phyloP scores from a whole-genome alignment of 108 stramenopile species.

The Skeletonema potamos region DNA sequence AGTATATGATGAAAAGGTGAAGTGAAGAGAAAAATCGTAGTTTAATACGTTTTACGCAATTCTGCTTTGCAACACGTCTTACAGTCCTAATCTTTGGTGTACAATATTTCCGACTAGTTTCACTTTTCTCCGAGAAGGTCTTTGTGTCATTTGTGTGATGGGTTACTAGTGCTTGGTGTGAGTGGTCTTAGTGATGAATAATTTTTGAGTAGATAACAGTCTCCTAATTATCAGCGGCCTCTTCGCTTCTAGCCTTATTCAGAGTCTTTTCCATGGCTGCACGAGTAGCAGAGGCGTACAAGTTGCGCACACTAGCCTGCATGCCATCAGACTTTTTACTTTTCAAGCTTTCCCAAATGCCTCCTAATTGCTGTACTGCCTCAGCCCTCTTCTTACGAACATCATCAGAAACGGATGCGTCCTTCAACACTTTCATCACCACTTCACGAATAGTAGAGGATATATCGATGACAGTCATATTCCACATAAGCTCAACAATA shows the following conservation, averaged over 20 bases:
- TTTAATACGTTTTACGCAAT: background rate
- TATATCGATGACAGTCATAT: slow-evolving; percentile 39
- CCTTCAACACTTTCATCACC: slow-evolving; percentile 39
- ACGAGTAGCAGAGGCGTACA: slow-evolving; percentile 20
- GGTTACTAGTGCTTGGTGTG: too few species aligned
- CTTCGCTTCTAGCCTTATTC: slow-evolving; percentile 14
- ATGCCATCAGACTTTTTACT: slow-evolving; percentile 5
- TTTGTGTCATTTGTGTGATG: too few species aligned
- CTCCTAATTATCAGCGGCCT: slow-evolving; percentile 1
- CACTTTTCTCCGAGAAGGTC: too few species aligned
- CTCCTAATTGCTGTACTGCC: slow-evolving; percentile 21
- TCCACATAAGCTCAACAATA: slow-evolving; percentile 43
- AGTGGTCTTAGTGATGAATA: too few species aligned
- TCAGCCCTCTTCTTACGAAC: slow-evolving; percentile 21
- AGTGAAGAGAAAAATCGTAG: background rate
- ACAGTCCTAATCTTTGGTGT: too few species aligned
- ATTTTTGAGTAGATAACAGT: background rate
- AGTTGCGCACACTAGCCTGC: slow-evolving; percentile 12
- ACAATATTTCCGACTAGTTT: too few species aligned
- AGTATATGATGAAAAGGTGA: background rate
- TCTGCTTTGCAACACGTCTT: too few species aligned
- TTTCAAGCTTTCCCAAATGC: slow-evolving; percentile 28
- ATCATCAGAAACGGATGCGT: slow-evolving; percentile 15
- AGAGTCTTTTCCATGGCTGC: slow-evolving; percentile 32
- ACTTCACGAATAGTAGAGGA: slow-evolving; percentile 36